phyloP scores from a whole-genome alignment of 164 flowering plant species.

The Dillenia suffruticosa region DNA sequence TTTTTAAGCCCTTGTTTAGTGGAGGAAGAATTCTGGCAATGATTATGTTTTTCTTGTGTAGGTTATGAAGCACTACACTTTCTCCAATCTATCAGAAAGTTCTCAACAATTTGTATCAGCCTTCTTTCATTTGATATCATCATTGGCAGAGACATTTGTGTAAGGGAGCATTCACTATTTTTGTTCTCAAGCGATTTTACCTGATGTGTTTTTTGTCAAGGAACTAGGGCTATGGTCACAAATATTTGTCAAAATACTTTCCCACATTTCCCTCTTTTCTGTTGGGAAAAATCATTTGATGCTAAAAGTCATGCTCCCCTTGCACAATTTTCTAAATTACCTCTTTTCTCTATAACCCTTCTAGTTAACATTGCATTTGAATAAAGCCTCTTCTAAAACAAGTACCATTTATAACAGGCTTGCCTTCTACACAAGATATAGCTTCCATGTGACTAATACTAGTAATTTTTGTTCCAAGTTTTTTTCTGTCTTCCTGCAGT shows the following conservation, averaged over 20 bases:
- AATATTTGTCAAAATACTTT: no score
- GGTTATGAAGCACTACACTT: slow-evolving; percentile 98
- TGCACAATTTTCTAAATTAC: not conserved
- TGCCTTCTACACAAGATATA: no score
- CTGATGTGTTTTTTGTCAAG: no score
- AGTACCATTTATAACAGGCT: no score
- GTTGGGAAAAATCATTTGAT: no score
- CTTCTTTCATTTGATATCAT: slow-evolving; percentile 96
- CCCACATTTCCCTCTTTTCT: no score
- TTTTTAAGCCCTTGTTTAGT: not conserved
- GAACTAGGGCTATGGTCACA: no score
- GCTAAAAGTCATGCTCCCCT: no score
- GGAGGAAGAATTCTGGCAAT: not conserved
- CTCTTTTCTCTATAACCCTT: not conserved
- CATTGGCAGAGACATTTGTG: slow-evolving; percentile 98
- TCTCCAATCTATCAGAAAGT: slow-evolving; percentile 81
- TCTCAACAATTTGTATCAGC: slow-evolving; percentile 92
- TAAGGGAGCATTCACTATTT: slow-evolving; percentile 28
- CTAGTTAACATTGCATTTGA: no score
- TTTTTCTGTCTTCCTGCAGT: not conserved
- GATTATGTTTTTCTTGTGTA: slow-evolving; percentile 21
- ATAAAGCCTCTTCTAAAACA: no score
- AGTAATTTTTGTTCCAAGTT: no score
- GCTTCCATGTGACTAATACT: no score
- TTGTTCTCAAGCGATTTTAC: slow-evolving; percentile 5